Conservation (phyloP, 148 eudicot species). For the Persicaria maculosa region DNA sequence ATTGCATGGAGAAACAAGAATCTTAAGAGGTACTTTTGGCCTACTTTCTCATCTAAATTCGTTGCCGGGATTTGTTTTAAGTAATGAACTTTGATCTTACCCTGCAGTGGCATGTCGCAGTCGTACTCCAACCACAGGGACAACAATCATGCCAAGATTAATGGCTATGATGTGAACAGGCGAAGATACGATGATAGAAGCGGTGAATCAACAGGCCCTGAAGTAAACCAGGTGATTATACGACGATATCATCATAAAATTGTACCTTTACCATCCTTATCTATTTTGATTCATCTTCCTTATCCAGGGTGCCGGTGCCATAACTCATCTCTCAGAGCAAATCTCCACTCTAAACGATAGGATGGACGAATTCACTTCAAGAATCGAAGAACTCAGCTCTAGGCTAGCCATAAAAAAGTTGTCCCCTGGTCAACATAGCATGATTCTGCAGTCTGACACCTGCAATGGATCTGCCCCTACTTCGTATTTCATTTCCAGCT, state of each 20-base stretch:
- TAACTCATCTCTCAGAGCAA: slow-evolving; percentile 67
- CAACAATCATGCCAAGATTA: slow-evolving; percentile 33
- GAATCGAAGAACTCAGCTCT: slow-evolving; percentile 67
- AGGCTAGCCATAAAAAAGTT: slow-evolving; percentile 37
- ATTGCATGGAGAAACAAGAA: slow-evolving; percentile 51
- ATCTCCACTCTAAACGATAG: slow-evolving; percentile 74
- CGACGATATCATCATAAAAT: neutral
- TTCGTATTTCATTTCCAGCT: slow-evolving; percentile 61
- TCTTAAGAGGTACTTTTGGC: slow-evolving; percentile 42
- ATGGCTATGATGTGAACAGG: slow-evolving; percentile 31
- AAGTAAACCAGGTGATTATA: slow-evolving; percentile 48
- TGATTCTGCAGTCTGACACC: slow-evolving; percentile 40
- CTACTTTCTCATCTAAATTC: neutral
- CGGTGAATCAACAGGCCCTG: slow-evolving; percentile 32
- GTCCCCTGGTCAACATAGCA: slow-evolving; percentile 46
- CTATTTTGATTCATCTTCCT: neutral
- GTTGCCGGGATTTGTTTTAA: neutral
- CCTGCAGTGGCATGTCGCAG: slow-evolving; percentile 43
- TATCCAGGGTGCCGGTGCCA: slow-evolving; percentile 56
- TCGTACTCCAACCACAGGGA: slow-evolving; percentile 68
- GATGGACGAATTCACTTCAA: slow-evolving; percentile 78
- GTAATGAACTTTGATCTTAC: neutral
- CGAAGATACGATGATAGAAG: slow-evolving; percentile 46
- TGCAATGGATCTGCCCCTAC: slow-evolving; percentile 77
- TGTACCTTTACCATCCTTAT: neutral